Percentiles rank a stretch among this genome's conserved stretches.
Evolutionary conservation across 768 basidiomycete species (phyloP).

Genomic region (Collybia mongolica): DNA sequence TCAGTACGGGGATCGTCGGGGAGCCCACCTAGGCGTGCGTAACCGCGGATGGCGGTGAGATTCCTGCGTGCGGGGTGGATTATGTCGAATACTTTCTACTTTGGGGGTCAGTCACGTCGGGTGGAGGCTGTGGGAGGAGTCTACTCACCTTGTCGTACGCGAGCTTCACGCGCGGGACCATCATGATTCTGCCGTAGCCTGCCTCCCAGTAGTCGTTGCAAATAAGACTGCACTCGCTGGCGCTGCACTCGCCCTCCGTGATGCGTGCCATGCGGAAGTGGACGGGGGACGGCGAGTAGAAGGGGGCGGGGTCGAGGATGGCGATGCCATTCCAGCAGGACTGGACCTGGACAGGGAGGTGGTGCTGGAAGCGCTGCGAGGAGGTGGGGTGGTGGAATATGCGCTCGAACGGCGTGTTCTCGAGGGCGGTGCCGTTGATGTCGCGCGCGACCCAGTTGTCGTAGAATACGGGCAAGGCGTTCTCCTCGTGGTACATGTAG

Average conservation of each 20-base stretch:
- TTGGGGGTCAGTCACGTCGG: background rate
- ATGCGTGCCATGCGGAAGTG: constrained; percentile 95
- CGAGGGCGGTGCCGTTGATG: constrained; percentile 97
- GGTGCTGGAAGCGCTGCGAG: constrained; percentile 80
- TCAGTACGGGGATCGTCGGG: constrained; percentile 96
- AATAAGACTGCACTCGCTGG: constrained; percentile 93
- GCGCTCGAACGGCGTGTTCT: constrained; percentile 94
- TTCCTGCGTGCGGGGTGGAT: constrained; percentile 91
- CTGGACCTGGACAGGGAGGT: constrained; percentile 95
- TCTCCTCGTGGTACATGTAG: constrained; percentile 98
- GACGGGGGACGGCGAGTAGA: constrained; percentile 89
- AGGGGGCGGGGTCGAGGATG: constrained; percentile 91
- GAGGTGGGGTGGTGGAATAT: constrained; percentile 87
- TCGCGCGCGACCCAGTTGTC: constrained; percentile 99
- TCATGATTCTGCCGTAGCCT: constrained; percentile 95
- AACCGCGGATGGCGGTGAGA: constrained; percentile 93
- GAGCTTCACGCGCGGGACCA: constrained; percentile 95
- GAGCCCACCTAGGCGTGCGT: constrained; percentile 90
- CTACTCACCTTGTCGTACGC: constrained; percentile 84
- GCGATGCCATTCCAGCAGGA: constrained; percentile 99
- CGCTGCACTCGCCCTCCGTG: constrained; percentile 88
- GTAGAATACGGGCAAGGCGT: constrained; percentile 93
- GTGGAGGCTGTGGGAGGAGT: constrained; percentile 5
- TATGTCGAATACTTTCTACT: constrained; percentile 89
- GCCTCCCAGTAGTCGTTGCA: constrained; percentile 99